A percentile compares a stretch with the other conserved stretches of the same genome.
Evolutionary conservation across 768 basidiomycete genomes (phyloP).

Genomic region (Baorangia bicolor): DNA sequence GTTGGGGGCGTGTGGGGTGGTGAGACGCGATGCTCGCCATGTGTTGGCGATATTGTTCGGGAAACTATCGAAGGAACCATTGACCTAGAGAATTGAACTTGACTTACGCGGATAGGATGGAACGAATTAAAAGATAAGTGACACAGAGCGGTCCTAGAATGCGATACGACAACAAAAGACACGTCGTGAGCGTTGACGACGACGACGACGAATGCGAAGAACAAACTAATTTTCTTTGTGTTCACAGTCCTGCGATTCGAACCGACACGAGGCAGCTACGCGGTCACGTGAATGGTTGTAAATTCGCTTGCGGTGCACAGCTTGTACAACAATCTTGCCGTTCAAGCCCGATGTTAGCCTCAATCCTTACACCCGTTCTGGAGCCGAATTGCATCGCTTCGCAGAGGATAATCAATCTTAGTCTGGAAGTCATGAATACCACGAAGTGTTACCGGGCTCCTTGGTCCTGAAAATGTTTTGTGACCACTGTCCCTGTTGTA

Average conservation of each 20-base stretch:
- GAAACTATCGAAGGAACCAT: constrained; percentile 25
- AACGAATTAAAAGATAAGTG: neutral
- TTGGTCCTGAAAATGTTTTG: no score
- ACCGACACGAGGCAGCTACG: constrained; percentile 37
- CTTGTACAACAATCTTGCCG: no score
- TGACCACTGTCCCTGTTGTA: no score
- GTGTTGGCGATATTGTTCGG: constrained; percentile 29
- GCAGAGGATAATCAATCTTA: no score
- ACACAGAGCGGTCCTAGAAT: neutral
- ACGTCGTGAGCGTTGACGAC: constrained; percentile 22
- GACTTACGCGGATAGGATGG: constrained; percentile 9
- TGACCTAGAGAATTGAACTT: constrained; percentile 4
- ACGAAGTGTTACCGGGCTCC: no score
- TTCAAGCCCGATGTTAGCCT: no score
- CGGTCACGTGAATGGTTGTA: constrained; percentile 34
- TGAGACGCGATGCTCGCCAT: constrained; percentile 31
- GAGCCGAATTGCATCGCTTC: no score
- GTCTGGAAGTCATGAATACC: no score
- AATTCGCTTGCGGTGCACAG: constrained; percentile 1
- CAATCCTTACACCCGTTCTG: no score
- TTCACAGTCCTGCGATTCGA: constrained; percentile 20
- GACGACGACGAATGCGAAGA: constrained; percentile 12
- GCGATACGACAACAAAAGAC: constrained; percentile 7
- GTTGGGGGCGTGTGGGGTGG: no score
- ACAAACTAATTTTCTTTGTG: constrained; percentile 29